A percentile compares a stretch with the other conserved stretches of the same genome.
Conservation (phyloP, 176 grass and related monocot genomes). For the Poa pratensis region DNA sequence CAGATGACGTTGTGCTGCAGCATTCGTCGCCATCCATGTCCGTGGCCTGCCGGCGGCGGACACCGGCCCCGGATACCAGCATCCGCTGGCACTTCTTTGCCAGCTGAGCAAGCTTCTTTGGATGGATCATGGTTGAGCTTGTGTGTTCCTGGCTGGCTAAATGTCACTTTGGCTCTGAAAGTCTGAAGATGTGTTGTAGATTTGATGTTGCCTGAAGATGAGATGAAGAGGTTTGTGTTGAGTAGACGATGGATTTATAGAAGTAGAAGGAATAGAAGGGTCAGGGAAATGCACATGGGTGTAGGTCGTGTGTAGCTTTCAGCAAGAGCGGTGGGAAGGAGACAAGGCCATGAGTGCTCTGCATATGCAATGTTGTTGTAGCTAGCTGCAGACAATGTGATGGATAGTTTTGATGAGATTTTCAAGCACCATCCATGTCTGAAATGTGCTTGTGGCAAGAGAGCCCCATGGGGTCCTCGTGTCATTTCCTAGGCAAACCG, state of each 20-base stretch:
- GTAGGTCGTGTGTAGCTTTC: background rate
- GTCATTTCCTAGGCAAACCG: background rate
- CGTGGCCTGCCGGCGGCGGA: background rate
- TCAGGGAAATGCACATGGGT: background rate
- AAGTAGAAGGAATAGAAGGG: background rate
- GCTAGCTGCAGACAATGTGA: background rate
- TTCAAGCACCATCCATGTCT: background rate
- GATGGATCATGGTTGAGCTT: slow-evolving; percentile 34
- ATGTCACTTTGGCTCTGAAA: background rate
- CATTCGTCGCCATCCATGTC: background rate
- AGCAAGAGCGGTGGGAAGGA: background rate
- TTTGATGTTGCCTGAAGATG: background rate
- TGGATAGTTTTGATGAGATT: background rate
- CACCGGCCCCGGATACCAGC: background rate
- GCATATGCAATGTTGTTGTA: slow-evolving; percentile 23
- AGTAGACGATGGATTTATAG: slow-evolving; percentile 1
- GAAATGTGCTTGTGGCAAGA: background rate
- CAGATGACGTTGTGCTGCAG: background rate
- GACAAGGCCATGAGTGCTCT: slow-evolving; percentile 40
- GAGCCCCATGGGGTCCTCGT: background rate
- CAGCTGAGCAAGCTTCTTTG: slow-evolving; percentile 49
- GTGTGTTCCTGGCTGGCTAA: background rate
- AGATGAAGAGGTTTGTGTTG: slow-evolving; percentile 8
- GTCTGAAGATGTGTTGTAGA: background rate
- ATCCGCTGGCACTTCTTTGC: slow-evolving; percentile 53